phyloP scores from a whole-genome alignment of 192 early-diverging fungal genomes.

The Coemansia umbellata region DNA sequence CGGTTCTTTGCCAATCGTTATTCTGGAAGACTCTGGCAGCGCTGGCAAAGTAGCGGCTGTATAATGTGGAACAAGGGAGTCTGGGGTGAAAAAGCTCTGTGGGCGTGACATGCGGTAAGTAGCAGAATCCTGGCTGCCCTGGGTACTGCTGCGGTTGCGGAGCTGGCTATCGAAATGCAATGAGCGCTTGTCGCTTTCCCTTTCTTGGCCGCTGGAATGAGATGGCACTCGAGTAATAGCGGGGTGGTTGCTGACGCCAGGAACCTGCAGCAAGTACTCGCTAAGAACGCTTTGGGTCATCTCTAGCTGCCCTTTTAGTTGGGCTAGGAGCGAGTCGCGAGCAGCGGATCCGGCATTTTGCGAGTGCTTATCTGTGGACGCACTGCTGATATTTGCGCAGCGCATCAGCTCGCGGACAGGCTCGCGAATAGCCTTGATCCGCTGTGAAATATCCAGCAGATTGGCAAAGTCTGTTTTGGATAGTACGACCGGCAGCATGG shows the following conservation, averaged over 20 bases:
- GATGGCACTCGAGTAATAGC: constrained; percentile 2
- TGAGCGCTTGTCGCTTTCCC: too few species aligned
- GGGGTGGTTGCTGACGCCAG: constrained; percentile 17
- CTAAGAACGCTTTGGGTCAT: constrained; percentile 15
- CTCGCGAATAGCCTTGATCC: constrained; percentile 34
- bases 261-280: constrained; percentile 26
- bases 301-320: constrained; percentile 36
- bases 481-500: constrained; percentile 10
- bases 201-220: not conserved
- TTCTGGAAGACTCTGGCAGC: not conserved
- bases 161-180: not conserved
- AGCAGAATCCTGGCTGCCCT: constrained; percentile 26
- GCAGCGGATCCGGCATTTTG: not conserved
- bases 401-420: constrained; percentile 42
- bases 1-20: not conserved
- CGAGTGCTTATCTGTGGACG: not conserved
- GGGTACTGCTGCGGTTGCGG: constrained; percentile 33
- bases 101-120: constrained; percentile 17
- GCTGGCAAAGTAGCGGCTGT: not conserved
- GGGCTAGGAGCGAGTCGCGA: constrained; percentile 6
- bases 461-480: constrained; percentile 18
- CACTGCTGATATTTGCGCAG: constrained; percentile 3
- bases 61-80: not conserved
- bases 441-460: constrained; percentile 32
- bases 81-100: constrained; percentile 10